These are phyloP conservation scores for Astrocystis sublimbata DNA, from an alignment of 495 filamentous ascomycete genomes.

Conservation along the genomic window DNA sequence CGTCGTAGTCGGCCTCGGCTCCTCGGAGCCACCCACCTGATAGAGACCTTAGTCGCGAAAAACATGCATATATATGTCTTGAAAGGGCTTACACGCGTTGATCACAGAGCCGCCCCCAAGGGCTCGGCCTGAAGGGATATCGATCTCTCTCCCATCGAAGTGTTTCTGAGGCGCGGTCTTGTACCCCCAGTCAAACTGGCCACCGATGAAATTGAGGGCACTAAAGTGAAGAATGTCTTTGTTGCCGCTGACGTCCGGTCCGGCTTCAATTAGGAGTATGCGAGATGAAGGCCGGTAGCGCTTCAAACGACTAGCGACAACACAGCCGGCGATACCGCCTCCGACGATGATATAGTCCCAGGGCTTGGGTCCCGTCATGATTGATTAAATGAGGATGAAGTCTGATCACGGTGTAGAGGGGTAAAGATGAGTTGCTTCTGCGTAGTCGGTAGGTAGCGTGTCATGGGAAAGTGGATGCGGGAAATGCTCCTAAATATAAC, in stretches of 20 bases:
- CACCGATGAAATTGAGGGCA: conserved; percentile 50
- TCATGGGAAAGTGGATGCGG: too few relatives aligned
- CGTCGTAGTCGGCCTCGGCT: conserved; percentile 45
- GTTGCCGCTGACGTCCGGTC: conserved; percentile 49
- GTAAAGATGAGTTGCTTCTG: too few relatives aligned
- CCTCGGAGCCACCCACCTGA: conserved; percentile 40
- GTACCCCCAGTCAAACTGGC: conserved; percentile 56
- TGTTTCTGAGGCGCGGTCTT: conserved; percentile 53
- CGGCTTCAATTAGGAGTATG: conserved; percentile 25
- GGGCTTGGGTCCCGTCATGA: neutral
- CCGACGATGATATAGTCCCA: conserved; percentile 42
- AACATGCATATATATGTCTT: conserved; percentile 36
- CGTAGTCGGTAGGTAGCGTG: too few relatives aligned
- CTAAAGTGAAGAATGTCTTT: conserved; percentile 49
- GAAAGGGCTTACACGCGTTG: conserved; percentile 54
- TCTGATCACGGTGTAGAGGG: too few relatives aligned
- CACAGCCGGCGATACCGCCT: conserved; percentile 38
- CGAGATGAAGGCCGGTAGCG: conserved; percentile 10
- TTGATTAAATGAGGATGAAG: too few relatives aligned
- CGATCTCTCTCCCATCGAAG: conserved; percentile 47
- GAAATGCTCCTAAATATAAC: too few relatives aligned
- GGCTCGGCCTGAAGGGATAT: conserved; percentile 54
- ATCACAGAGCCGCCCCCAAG: conserved; percentile 58
- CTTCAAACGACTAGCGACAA: conserved; percentile 25
- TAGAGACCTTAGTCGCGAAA: conserved; percentile 35